phyloP scores from a whole-genome alignment of 441 rosid species.

The Biscutella laevigata region DNA sequence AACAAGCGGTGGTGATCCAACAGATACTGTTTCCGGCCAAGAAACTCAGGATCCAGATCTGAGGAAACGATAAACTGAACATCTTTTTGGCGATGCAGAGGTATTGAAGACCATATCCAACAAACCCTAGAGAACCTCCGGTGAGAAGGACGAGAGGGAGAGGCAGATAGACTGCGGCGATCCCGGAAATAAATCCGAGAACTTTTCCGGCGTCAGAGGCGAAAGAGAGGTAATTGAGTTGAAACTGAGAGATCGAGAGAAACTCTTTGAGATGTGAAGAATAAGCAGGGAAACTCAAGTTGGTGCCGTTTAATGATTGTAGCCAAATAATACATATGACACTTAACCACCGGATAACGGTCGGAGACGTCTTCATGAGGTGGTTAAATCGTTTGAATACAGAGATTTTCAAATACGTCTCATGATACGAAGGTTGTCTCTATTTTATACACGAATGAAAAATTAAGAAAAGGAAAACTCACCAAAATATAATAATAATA shows the following conservation, averaged over 20 bases:
- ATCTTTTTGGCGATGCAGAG: slow-evolving; percentile 43
- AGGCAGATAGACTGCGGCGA: slow-evolving; percentile 64
- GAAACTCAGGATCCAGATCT: slow-evolving; percentile 49
- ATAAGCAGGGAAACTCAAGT: slow-evolving; percentile 76
- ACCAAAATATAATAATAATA: too few relatives aligned
- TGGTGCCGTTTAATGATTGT: slow-evolving; percentile 66
- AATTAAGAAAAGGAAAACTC: too few relatives aligned
- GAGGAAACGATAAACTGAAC: slow-evolving; percentile 38
- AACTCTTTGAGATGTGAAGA: slow-evolving; percentile 68
- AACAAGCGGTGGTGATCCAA: slow-evolving; percentile 81
- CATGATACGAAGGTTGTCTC: too few relatives aligned
- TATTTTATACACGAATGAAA: too few relatives aligned
- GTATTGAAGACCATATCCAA: slow-evolving; percentile 69
- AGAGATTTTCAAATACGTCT: too few relatives aligned
- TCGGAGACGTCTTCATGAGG: slow-evolving; percentile 25
- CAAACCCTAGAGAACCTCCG: slow-evolving; percentile 54
- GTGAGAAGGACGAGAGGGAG: slow-evolving; percentile 60
- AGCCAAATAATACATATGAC: slow-evolving; percentile 71
- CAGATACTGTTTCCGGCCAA: slow-evolving; percentile 66
- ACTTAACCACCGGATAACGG: slow-evolving; percentile 55
- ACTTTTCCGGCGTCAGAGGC: slow-evolving; percentile 89
- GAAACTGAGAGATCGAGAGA: slow-evolving; percentile 62
- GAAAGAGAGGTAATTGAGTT: slow-evolving; percentile 73
- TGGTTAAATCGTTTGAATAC: neutral
- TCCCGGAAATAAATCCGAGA: slow-evolving; percentile 65